Conservation (phyloP, 2,329 filamentous ascomycete species). For the Fusarium multiceps region DNA sequence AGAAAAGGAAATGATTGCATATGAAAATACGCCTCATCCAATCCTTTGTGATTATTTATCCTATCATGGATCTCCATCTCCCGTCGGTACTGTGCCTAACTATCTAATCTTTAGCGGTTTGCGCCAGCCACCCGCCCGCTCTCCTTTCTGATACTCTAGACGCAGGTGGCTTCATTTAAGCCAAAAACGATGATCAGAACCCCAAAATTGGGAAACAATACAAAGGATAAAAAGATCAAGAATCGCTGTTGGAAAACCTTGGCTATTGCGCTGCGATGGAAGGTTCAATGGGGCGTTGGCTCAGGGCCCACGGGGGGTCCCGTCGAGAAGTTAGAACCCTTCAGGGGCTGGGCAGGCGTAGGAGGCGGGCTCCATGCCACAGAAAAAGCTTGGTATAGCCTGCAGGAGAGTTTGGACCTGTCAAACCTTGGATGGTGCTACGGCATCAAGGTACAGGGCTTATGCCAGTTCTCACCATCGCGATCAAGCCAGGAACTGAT, state of each 20-base stretch:
- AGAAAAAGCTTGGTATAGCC: slow-evolving; percentile 7
- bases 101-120: not conserved
- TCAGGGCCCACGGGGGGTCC: not conserved
- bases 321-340: not conserved
- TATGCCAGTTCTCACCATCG: not conserved
- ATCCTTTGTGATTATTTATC: slow-evolving; percentile 6
- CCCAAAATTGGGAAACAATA: not conserved
- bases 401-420: slow-evolving; percentile 3
- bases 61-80: not conserved
- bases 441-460: not conserved
- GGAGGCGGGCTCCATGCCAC: not conserved
- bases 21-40: slow-evolving; percentile 4
- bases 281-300: not conserved
- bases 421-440: not conserved
- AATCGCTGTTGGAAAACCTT: not conserved
- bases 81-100: not conserved
- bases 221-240: not conserved
- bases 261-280: not conserved
- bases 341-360: slow-evolving; percentile 1
- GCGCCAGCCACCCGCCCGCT: not conserved
- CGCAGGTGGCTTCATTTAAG: slow-evolving; percentile 8
- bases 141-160: not conserved
- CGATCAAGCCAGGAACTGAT: not conserved
- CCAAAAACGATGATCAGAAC: not conserved
- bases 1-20: slow-evolving; percentile 29